A percentile compares a stretch with the other conserved stretches of the same genome.
These are phyloP conservation scores for Elongisporangium anandrum DNA, from an alignment of 352 stramenopile species.

Conservation along the genomic window DNA sequence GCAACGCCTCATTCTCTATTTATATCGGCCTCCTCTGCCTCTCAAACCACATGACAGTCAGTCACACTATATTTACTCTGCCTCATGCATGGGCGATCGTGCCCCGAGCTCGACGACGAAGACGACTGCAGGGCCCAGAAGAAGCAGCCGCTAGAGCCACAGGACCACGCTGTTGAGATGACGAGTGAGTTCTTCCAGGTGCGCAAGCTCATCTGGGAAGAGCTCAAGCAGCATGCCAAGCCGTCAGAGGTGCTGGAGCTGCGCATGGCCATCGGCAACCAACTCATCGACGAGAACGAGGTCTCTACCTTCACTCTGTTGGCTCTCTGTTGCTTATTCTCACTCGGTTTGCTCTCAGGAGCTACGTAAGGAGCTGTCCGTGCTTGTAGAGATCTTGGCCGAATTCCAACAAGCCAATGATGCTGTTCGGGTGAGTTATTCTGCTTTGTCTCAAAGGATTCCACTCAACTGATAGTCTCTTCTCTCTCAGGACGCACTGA, in stretches of 20 bases:
- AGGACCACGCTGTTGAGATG: constrained; percentile 8
- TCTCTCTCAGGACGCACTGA: constrained; percentile 43
- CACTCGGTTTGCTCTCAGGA: constrained; percentile 17
- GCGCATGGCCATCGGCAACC: constrained; percentile 48
- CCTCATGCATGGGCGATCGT: not conserved
- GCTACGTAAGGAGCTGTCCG: constrained; percentile 46
- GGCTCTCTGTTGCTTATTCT: not conserved
- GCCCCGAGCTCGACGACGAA: not conserved
- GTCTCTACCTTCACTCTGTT: constrained; percentile 11
- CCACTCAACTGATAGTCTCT: not conserved
- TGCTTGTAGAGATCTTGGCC: constrained; percentile 66
- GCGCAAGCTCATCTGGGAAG: constrained; percentile 71
- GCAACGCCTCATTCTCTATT: not conserved
- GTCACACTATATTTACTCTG: not conserved
- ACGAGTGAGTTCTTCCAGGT: constrained; percentile 64
- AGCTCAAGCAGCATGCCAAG: constrained; percentile 46
- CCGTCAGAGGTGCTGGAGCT: constrained; percentile 62
- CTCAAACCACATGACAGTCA: not conserved
- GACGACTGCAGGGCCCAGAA: no score
- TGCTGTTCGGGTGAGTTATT: constrained; percentile 44
- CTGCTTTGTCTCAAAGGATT: not conserved
- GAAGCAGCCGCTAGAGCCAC: not conserved
- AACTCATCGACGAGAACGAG: constrained; percentile 66
- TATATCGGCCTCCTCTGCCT: not conserved
- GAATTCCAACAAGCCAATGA: constrained; percentile 83